phyloP scores from a whole-genome alignment of 2,329 filamentous ascomycete genomes.

The Alternaria gaisen region DNA sequence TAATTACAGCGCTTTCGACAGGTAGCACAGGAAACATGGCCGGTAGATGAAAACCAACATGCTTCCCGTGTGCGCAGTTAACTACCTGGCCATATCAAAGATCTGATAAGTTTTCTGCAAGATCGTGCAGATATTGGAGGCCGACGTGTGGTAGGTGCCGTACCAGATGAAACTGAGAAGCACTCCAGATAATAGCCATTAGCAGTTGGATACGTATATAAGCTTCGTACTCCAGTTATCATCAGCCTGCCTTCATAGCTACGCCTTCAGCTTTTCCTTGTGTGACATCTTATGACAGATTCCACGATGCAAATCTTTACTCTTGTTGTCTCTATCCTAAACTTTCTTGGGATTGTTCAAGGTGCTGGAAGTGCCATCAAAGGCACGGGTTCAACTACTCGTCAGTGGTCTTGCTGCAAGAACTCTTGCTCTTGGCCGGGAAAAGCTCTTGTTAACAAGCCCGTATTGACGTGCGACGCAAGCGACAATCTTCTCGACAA shows the following conservation, averaged over 20 bases:
- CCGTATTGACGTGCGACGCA: conserved; percentile 61
- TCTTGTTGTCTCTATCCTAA: not conserved
- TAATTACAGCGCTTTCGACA: not conserved
- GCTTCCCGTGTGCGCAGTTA: conserved; percentile 1
- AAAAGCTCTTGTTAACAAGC: conserved; percentile 61
- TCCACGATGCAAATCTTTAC: not conserved
- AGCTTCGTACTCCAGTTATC: not conserved
- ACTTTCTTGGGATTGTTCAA: not conserved
- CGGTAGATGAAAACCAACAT: not conserved
- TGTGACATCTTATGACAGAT: too few relatives aligned
- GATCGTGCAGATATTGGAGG: not conserved
- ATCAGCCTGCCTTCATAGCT: not conserved
- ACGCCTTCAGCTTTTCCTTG: too few relatives aligned
- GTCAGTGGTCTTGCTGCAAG: conserved; percentile 35
- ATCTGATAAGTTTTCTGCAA: not conserved
- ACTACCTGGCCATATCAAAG: not conserved
- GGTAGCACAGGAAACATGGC: not conserved
- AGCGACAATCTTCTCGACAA: conserved; percentile 61
- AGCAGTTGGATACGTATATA: not conserved
- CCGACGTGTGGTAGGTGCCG: not conserved
- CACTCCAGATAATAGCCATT: not conserved
- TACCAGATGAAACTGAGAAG: not conserved
- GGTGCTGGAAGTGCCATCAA: conserved; percentile 23
- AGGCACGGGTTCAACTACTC: conserved; percentile 28
- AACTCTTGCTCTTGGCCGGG: conserved; percentile 64